Conservation (phyloP, 495 filamentous ascomycete species). For the Xylaria nigripes region DNA sequence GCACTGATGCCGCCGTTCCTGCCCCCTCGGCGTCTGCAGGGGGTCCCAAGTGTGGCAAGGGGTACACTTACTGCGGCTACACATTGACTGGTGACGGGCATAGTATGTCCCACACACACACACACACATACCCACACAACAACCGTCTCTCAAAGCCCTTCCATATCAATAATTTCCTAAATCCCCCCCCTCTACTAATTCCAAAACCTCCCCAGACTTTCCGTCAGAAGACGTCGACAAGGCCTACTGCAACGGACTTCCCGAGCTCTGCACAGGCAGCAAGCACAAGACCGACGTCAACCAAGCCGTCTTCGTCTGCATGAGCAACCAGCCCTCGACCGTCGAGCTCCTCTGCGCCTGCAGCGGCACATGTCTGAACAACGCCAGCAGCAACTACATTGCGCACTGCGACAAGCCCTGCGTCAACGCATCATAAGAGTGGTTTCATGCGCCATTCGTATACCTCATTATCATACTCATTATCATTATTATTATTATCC, state of each 20-base stretch:
- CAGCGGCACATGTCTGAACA: constrained; percentile 31
- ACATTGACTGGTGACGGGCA: constrained; percentile 33
- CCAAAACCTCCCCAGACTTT: constrained; percentile 23
- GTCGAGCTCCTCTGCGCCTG: constrained; percentile 36
- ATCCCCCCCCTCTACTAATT: background rate
- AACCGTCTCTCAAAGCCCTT: background rate
- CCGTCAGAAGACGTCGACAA: constrained; percentile 31
- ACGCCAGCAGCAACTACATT: constrained; percentile 24
- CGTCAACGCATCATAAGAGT: constrained; percentile 12
- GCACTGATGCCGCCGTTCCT: background rate
- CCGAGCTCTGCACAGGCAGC: constrained; percentile 31
- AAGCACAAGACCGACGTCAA: constrained; percentile 32
- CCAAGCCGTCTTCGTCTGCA: constrained; percentile 36
- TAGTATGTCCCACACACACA: constrained; percentile 17
- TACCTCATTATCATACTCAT: background rate
- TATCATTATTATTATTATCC: no score
- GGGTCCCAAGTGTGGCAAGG: constrained; percentile 32
- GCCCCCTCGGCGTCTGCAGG: background rate
- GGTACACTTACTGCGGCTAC: constrained; percentile 40
- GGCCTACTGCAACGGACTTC: constrained; percentile 32
- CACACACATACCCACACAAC: background rate
- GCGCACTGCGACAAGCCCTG: constrained; percentile 26
- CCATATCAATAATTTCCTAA: no score
- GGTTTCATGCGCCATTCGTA: background rate
- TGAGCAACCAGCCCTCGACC: constrained; percentile 23